phyloP scores from a whole-genome alignment of 768 basidiomycete genomes.

The Mycena venus region DNA sequence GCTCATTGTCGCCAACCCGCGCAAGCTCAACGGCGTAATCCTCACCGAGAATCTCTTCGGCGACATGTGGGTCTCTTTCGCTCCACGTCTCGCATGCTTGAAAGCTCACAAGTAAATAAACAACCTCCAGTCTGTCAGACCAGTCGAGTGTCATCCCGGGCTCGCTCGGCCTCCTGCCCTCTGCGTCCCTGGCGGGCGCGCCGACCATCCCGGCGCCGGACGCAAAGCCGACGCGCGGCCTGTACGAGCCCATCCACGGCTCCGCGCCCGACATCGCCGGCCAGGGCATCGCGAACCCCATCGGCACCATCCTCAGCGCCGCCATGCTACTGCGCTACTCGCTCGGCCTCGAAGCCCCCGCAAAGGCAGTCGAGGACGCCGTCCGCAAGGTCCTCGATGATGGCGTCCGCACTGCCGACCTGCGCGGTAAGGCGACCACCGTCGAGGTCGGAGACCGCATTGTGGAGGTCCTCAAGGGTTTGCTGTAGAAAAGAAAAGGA shows the following conservation, averaged over 20 bases:
- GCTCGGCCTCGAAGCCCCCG: conserved; percentile 88
- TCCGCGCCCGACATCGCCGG: conserved; percentile 98
- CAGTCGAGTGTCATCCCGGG: conserved; percentile 98
- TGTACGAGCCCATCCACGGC: conserved; percentile 98
- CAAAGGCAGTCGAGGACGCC: conserved; percentile 89
- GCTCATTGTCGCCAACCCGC: conserved; percentile 91
- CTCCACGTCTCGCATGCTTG: background rate
- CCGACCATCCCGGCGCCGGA: conserved; percentile 69
- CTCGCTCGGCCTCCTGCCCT: conserved; percentile 95
- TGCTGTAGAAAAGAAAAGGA: conserved; percentile 54
- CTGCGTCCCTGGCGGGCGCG: conserved; percentile 94
- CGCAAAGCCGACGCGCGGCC: conserved; percentile 84
- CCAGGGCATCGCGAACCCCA: conserved; percentile 92
- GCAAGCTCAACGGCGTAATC: conserved; percentile 94
- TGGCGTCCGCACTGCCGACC: conserved; percentile 87
- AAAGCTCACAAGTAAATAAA: conserved; percentile 2
- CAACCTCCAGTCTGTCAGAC: conserved; percentile 90
- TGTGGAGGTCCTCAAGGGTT: conserved; percentile 74
- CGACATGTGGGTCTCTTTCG: conserved; percentile 81
- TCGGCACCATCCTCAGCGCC: conserved; percentile 94
- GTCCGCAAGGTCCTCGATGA: conserved; percentile 90
- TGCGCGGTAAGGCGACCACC: conserved; percentile 85
- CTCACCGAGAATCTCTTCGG: conserved; percentile 97
- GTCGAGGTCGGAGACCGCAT: conserved; percentile 88
- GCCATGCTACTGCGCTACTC: conserved; percentile 97